A percentile compares a stretch with the other conserved stretches of the same genome.
Conservation (phyloP, 352 stramenopile species). For the Phytophthora nicotianae region DNA sequence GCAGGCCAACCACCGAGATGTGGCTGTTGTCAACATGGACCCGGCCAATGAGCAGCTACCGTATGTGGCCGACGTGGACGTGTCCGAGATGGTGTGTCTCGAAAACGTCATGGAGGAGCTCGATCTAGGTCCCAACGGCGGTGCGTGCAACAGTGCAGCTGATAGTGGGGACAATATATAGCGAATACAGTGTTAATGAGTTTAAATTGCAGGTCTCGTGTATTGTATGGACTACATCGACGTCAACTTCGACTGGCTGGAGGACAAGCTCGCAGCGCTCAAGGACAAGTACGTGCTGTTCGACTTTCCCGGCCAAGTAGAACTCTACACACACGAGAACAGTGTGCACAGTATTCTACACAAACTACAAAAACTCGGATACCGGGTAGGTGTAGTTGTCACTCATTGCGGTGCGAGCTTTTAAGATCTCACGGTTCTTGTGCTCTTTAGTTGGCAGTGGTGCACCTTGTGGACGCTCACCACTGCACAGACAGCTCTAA, state of each 20-base stretch:
- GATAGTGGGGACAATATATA: neutral
- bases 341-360: constrained; percentile 96
- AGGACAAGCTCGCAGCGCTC: constrained; percentile 89
- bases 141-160: constrained; percentile 28
- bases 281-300: constrained; percentile 97
- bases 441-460: constrained; percentile 71
- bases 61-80: constrained; percentile 89
- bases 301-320: constrained; percentile 99
- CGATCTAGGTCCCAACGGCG: constrained; percentile 96
- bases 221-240: constrained; percentile 99
- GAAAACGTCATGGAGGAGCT: constrained; percentile 95
- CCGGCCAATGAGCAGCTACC: constrained; percentile 95
- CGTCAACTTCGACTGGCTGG: constrained; percentile 98
- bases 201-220: constrained; percentile 77
- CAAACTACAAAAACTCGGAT: constrained; percentile 91
- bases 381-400: constrained; percentile 53
- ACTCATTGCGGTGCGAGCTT: constrained; percentile 1
- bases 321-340: constrained; percentile 99
- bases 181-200: neutral
- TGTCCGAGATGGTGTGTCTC: constrained; percentile 96
- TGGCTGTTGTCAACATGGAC: constrained; percentile 98
- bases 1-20: constrained; percentile 60
- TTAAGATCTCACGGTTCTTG: neutral
- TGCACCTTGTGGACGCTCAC: constrained; percentile 96
- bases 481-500: constrained; percentile 95